phyloP scores from a whole-genome alignment of 2,329 filamentous ascomycete species.

The Hansfordia pulvinata region DNA sequence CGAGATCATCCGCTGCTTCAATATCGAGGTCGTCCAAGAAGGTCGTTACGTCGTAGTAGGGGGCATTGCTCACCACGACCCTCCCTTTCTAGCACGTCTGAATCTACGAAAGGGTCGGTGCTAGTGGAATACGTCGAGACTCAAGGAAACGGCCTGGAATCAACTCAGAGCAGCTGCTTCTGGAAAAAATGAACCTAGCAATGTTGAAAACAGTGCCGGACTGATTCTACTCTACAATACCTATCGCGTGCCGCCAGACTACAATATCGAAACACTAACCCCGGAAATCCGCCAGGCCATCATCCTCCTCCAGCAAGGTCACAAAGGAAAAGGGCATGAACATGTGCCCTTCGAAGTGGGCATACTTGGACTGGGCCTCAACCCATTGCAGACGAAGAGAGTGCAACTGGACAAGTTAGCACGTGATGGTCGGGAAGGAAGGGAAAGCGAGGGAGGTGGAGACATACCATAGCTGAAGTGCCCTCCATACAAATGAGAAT shows the following conservation, averaged over 20 bases:
- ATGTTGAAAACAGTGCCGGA: too few relatives aligned
- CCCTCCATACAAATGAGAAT: slow-evolving; percentile 75
- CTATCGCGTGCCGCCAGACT: too few relatives aligned
- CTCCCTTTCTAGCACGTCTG: too few relatives aligned
- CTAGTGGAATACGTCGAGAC: too few relatives aligned
- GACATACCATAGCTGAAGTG: slow-evolving; percentile 55
- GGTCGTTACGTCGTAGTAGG: too few relatives aligned
- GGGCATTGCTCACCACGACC: too few relatives aligned
- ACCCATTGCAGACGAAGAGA: slow-evolving; percentile 71
- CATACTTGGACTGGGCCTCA: slow-evolving; percentile 77
- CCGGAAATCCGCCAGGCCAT: slow-evolving; percentile 21
- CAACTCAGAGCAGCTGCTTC: too few relatives aligned
- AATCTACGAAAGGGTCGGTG: too few relatives aligned
- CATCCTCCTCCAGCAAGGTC: slow-evolving; percentile 58
- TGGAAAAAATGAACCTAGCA: too few relatives aligned
- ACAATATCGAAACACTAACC: slow-evolving; percentile 12
- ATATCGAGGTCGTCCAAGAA: too few relatives aligned
- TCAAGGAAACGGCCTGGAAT: too few relatives aligned
- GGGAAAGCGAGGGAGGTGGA: background rate
- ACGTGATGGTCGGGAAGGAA: background rate
- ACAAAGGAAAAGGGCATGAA: slow-evolving; percentile 70
- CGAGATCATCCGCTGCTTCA: slow-evolving; percentile 1
- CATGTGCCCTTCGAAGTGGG: slow-evolving; percentile 63
- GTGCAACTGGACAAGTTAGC: slow-evolving; percentile 36
- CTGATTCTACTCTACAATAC: too few relatives aligned